Evolutionary conservation across 345 rosid genomes (phyloP), one percentile per base, ranked within the genome.

Genomic region (Excoecaria cochinchinensis): DNA sequence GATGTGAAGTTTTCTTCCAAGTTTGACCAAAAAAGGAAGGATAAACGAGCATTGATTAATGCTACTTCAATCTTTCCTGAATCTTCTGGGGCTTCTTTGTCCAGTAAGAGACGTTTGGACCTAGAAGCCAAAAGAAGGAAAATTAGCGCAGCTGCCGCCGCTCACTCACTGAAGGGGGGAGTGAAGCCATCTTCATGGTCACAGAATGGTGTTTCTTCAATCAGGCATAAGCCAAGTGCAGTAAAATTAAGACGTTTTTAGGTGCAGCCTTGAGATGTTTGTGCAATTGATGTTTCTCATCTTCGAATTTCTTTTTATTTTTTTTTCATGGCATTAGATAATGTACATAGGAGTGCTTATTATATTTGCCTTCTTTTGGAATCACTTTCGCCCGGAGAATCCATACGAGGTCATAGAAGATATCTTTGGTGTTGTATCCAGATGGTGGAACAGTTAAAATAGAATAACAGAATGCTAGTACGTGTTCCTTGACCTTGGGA

Each of bases 51-150:
- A 6, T 69, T 87, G 76, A 92, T 93, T 63, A 84, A 83, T 60
- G 78, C 91, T n/a, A 75, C 91, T 51, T 89, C 98, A 17, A 93
- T 96, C 9, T 96, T 96, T 79, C 80, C 90, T 0, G 86, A 79
- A 25, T 82, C 96, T 72, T 82, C 87, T 3, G 79, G 69, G 59
- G 71, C 86, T 4, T 77, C 86, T 56, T 7, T 78, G 12, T 71
- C 87, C 5, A 85, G 82, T 82, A 84, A 85, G 84, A 89, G 85
- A 74, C 85, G 81, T 24, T 16, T 85, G 87, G 91, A 88, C 74
- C 86, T 93, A 21, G 97, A 89, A 77, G 82, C 93, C 69, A 93
- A 93, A 88, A 89, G 95, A 86, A 85, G 95, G 79, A 96, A 86
- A 73, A 88, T 93, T 46, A 78, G 87, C 71, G 95, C 91, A 12